A percentile compares a stretch with the other conserved stretches of the same genome.
Evolutionary conservation across 2,329 filamentous ascomycete species (phyloP).

Genomic region (Aureobasidium namibiae): DNA sequence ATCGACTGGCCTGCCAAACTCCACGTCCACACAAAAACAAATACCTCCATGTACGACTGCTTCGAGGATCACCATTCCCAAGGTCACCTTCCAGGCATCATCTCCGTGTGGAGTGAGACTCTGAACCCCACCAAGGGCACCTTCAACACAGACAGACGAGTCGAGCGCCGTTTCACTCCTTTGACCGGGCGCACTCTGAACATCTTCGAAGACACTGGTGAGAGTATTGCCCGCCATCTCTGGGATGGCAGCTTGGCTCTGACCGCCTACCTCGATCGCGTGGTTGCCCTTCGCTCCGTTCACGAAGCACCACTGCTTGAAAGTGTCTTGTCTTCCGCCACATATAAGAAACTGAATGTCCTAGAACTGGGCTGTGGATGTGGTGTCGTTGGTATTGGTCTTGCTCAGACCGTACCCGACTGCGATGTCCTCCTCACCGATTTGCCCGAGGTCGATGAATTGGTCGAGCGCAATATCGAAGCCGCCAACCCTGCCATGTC

Average conservation of each 20-base stretch:
- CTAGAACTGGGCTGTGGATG: slow-evolving; percentile 62
- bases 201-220: slow-evolving; percentile 63
- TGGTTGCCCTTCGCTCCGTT: slow-evolving; percentile 27
- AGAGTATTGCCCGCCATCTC: slow-evolving; percentile 64
- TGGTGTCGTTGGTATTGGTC: slow-evolving; percentile 58
- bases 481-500: slow-evolving; percentile 34
- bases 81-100: slow-evolving; percentile 35
- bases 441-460: slow-evolving; percentile 54
- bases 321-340: slow-evolving; percentile 29
- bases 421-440: slow-evolving; percentile 56
- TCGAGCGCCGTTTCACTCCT: slow-evolving; percentile 47
- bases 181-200: slow-evolving; percentile 32
- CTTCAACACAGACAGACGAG: slow-evolving; percentile 40
- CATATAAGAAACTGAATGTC: slow-evolving; percentile 38
- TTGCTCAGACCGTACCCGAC: slow-evolving; percentile 46
- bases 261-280: slow-evolving; percentile 43
- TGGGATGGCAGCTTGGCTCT: slow-evolving; percentile 59
- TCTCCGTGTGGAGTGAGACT: slow-evolving; percentile 50
- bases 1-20: slow-evolving; percentile 32
- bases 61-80: slow-evolving; percentile 21
- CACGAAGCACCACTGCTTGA: slow-evolving; percentile 29
- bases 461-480: slow-evolving; percentile 49
- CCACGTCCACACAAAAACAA: slow-evolving; percentile 30
- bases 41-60: slow-evolving; percentile 22
- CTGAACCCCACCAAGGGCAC: slow-evolving; percentile 31